These are phyloP conservation scores for Glebionis coronaria DNA, from an alignment of 129 eudicot species.

Conservation along the genomic window DNA sequence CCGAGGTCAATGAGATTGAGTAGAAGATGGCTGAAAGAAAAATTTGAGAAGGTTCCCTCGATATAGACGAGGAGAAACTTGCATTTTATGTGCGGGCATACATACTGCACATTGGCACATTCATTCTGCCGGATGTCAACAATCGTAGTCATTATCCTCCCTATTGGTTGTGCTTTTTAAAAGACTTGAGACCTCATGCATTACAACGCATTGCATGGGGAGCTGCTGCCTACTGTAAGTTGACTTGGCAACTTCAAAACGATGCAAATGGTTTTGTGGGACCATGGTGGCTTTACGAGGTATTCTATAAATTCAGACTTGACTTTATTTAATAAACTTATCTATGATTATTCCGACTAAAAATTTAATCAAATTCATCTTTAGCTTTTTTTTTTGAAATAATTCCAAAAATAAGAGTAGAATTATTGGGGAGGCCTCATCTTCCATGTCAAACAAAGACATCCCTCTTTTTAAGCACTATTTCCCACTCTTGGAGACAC, in stretches of 20 bases:
- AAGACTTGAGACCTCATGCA: background rate
- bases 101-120: background rate
- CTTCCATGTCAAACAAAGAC: background rate
- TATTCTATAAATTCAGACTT: conserved; percentile 4
- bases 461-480: background rate
- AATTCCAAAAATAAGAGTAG: background rate
- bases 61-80: background rate
- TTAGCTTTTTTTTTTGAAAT: background rate
- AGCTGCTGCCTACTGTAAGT: background rate
- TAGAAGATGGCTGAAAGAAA: background rate
- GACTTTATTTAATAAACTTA: background rate
- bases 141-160: background rate
- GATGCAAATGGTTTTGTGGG: background rate
- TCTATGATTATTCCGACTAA: background rate
- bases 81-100: background rate
- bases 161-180: background rate
- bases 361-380: background rate
- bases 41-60: background rate
- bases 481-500: background rate
- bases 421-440: background rate
- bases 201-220: background rate
- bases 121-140: background rate
- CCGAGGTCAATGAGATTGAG: no score
- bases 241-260: background rate
- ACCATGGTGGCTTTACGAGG: conserved; percentile 4